Percentiles rank a stretch among this genome's conserved stretches.
Evolutionary conservation across 2,329 filamentous ascomycete species (phyloP).

Genomic region (Colletotrichum cereale): DNA sequence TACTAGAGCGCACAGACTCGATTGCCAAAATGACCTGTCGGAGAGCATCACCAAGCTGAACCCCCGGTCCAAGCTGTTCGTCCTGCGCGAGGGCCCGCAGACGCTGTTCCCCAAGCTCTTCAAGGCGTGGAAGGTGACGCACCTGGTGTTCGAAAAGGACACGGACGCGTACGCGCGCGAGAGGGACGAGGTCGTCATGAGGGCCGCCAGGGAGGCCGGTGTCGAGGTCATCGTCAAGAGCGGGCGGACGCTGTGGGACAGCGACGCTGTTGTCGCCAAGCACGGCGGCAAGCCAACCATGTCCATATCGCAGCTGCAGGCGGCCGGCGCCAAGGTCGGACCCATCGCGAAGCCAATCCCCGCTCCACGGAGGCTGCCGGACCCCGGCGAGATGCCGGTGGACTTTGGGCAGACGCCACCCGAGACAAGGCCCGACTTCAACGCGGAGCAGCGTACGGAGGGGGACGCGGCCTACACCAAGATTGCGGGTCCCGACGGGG

Average conservation of each 20-base stretch:
- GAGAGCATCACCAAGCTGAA: conserved; percentile 77
- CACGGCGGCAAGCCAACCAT: conserved; percentile 80
- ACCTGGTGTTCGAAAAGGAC: conserved; percentile 84
- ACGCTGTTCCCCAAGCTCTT: conserved; percentile 80
- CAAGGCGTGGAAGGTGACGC: conserved; percentile 79
- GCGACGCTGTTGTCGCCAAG: conserved; percentile 74
- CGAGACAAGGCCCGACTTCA: conserved; percentile 68
- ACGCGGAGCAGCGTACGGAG: conserved; percentile 65
- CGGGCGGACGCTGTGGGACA: conserved; percentile 80
- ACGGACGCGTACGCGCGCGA: conserved; percentile 79
- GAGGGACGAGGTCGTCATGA: conserved; percentile 70
- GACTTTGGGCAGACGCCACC: conserved; percentile 69
- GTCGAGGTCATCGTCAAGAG: conserved; percentile 74
- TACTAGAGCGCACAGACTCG: conserved; percentile 61
- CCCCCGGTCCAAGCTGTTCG: conserved; percentile 75
- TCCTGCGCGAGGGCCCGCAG: conserved; percentile 79
- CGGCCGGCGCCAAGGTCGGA: conserved; percentile 73
- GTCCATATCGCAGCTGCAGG: conserved; percentile 76
- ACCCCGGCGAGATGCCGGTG: conserved; percentile 73
- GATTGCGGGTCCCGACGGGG: conserved; percentile 74
- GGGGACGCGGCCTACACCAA: conserved; percentile 69
- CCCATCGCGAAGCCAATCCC: conserved; percentile 71
- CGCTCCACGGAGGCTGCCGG: conserved; percentile 69
- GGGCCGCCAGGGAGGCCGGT: conserved; percentile 72
- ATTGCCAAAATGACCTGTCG: conserved; percentile 80